These are phyloP conservation scores for Plasmopara muralis DNA, from an alignment of 352 stramenopile species.

Conservation along the genomic window DNA sequence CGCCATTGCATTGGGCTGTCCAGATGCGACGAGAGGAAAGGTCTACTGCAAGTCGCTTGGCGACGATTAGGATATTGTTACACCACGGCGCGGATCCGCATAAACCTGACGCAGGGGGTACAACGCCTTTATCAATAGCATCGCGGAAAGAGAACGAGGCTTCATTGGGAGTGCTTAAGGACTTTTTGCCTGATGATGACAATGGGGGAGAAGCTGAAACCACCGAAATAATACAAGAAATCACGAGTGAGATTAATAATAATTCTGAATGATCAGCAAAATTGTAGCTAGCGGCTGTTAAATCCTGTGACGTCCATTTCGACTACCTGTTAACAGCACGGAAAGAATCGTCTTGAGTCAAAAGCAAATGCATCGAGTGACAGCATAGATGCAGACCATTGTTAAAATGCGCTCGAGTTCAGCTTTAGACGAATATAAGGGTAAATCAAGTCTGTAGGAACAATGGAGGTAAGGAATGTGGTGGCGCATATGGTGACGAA, in stretches of 20 bases:
- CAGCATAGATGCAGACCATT: constrained; percentile 52
- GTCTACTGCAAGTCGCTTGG: constrained; percentile 51
- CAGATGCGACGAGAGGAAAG: constrained; percentile 74
- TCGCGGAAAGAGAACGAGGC: constrained; percentile 59
- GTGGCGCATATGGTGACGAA: neutral
- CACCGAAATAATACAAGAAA: constrained; percentile 17
- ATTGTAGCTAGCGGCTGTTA: constrained; percentile 44
- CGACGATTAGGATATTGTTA: constrained; percentile 62
- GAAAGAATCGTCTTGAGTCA: neutral
- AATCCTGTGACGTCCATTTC: constrained; percentile 74
- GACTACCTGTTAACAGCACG: constrained; percentile 34
- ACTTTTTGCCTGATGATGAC: constrained; percentile 35
- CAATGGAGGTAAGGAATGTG: constrained; percentile 3
- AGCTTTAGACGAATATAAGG: constrained; percentile 72
- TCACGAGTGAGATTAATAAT: constrained; percentile 8
- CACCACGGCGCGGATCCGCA: constrained; percentile 46
- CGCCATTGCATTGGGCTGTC: constrained; percentile 74
- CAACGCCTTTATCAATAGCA: constrained; percentile 58
- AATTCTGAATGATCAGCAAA: constrained; percentile 20
- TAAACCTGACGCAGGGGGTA: constrained; percentile 36
- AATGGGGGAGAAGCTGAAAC: constrained; percentile 10
- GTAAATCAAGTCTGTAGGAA: constrained; percentile 56
- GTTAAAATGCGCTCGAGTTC: constrained; percentile 91
- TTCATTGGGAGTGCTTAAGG: constrained; percentile 48
- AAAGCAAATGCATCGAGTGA: neutral